Percentiles rank a stretch among this genome's conserved stretches.
Evolutionary conservation across 2,329 filamentous ascomycete species (phyloP).

Genomic region (Myriosclerotinia duriaeana): DNA sequence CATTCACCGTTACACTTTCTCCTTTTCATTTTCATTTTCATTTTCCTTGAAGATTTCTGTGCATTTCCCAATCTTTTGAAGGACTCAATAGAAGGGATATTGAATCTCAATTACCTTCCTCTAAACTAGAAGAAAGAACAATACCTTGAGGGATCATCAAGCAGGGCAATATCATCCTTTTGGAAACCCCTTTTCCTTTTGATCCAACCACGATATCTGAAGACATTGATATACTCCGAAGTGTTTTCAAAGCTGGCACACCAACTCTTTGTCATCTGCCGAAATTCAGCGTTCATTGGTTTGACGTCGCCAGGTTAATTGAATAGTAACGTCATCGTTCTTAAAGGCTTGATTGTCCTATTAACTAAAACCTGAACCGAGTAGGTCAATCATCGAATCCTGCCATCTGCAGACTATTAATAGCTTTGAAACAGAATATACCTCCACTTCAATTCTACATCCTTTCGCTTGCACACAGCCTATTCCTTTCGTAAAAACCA

Average conservation of each 20-base stretch:
- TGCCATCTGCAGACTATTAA: conserved; percentile 18
- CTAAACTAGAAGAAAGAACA: neutral
- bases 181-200: neutral
- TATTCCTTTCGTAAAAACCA: conserved; percentile 18
- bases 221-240: neutral
- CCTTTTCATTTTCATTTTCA: neutral
- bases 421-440: conserved; percentile 15
- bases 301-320: neutral
- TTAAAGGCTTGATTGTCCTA: neutral
- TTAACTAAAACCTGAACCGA: neutral
- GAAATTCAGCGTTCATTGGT: neutral
- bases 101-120: neutral
- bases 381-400: neutral
- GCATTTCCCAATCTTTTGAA: neutral
- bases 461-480: conserved; percentile 12
- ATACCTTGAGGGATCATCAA: neutral
- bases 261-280: neutral
- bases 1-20: neutral
- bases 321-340: neutral
- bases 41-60: neutral
- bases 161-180: neutral
- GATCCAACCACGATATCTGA: neutral
- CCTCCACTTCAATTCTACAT: conserved; percentile 1
- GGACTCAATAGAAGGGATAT: neutral
- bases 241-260: neutral